phyloP scores from a whole-genome alignment of 352 stramenopile species.

The Pythium folliculosum region DNA sequence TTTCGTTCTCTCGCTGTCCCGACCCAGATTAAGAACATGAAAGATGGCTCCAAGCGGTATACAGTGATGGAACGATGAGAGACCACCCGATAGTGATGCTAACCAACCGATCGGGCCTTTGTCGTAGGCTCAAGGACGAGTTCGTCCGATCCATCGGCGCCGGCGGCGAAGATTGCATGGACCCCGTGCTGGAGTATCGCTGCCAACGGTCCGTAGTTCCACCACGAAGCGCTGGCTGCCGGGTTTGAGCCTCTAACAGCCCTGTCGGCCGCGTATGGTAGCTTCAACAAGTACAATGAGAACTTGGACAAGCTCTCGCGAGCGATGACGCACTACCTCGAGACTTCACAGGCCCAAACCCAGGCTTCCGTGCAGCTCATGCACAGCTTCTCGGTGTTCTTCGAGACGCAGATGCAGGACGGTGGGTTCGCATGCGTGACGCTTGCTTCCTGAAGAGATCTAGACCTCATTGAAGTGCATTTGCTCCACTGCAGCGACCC shows the following conservation, averaged over 20 bases:
- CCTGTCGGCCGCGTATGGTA: background rate
- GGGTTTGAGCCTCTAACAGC: background rate
- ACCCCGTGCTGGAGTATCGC: constrained; percentile 67
- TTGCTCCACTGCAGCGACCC: constrained; percentile 3
- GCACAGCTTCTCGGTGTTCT: constrained; percentile 38
- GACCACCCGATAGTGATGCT: too few relatives aligned
- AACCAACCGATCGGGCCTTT: background rate
- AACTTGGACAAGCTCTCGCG: constrained; percentile 34
- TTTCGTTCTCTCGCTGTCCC: background rate
- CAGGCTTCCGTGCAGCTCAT: constrained; percentile 35
- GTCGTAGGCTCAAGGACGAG: constrained; percentile 67
- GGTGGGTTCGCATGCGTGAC: constrained; percentile 7
- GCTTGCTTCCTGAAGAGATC: background rate
- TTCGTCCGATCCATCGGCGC: constrained; percentile 56
- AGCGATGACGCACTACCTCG: constrained; percentile 36
- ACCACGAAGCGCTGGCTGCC: too few relatives aligned
- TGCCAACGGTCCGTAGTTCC: constrained; percentile 48
- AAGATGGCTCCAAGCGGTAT: constrained; percentile 70
- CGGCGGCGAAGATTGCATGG: constrained; percentile 50
- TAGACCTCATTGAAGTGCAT: background rate
- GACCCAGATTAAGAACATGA: constrained; percentile 60
- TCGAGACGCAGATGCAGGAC: constrained; percentile 37
- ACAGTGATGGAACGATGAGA: too few relatives aligned
- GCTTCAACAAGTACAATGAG: constrained; percentile 44
- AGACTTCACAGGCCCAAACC: constrained; percentile 33